Evolutionary conservation across 2,329 filamentous ascomycete species (phyloP), one percentile per base, ranked within the genome.

Genomic region (Aureobasidium leucospermi): DNA sequence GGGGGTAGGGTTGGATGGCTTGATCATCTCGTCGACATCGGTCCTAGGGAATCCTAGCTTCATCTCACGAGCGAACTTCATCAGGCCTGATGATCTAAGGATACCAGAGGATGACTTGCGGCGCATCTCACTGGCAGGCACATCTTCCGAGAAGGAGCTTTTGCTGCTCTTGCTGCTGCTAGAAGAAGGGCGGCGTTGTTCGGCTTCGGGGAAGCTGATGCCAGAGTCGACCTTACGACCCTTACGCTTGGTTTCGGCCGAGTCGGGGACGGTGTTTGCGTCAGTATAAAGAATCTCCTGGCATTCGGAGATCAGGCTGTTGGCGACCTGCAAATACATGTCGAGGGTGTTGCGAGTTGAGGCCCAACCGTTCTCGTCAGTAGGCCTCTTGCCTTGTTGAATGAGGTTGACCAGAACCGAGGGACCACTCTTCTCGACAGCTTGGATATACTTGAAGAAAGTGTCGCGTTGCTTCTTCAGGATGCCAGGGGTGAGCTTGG

Each of bases 201-300:
- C 64, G 1, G 73, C 73, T 1, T 60, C 56, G 52, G 74, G 76
- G 65, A 86, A 85, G 69, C 82, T 85, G 61, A 86, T 80, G 19
- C 84, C 84, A 3, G 84, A 86, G 68, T 86, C 84, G 23, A 80
- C 80, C 70, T 85, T 85, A 66, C 82, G 78, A 39, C 74, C 73
- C 65, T 79, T 79, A 58, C 74, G 45, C 36, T 58, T 55, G 49
- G 34, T 36, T n/a, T 67, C 66, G 13, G 69, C 66, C 16, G 66
- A 67, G 52, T 72, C 71, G 36, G 73, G 63, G 36, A 63, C 51
- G 28, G 67, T 63, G 47, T 75, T 67, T 62, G 73, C 73, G 36
- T 74, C 68, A 5, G 74, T 74, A 42, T 76, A 74, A 48, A 69
- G 75, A 52, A 85, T 76, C 51, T 79, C 73, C 23, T 72, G 66